phyloP scores from a whole-genome alignment of 106 monocot species.

The Dactylorhiza incarnata region DNA sequence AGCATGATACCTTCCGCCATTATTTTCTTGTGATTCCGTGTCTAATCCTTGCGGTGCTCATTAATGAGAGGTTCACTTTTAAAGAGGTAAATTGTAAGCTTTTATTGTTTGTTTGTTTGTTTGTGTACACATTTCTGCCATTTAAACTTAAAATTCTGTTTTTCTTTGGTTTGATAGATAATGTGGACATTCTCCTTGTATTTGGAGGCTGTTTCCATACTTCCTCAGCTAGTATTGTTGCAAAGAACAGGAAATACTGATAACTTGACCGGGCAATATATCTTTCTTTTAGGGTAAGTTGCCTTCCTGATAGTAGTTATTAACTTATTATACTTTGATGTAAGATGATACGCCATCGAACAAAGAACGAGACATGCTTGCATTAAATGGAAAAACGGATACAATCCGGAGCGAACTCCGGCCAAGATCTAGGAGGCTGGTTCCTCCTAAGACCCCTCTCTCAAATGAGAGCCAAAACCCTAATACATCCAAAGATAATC shows the following conservation, averaged over 20 bases:
- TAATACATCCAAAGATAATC: no score
- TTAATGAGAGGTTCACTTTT: constrained; percentile 50
- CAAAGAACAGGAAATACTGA: constrained; percentile 89
- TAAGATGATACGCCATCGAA: no score
- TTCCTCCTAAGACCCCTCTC: no score
- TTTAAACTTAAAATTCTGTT: not conserved
- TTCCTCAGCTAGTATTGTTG: constrained; percentile 80
- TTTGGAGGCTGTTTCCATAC: constrained; percentile 82
- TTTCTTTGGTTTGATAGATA: constrained; percentile 31
- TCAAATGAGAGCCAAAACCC: no score
- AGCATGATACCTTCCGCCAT: constrained; percentile 70
- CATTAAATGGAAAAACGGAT: no score
- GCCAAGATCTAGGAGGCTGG: no score
- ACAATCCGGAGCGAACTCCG: no score
- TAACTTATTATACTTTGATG: not conserved
- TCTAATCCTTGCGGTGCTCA: constrained; percentile 40
- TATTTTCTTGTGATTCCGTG: constrained; percentile 48
- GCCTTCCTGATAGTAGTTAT: not conserved
- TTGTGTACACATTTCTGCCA: not conserved
- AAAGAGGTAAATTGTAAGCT: constrained; percentile 37
- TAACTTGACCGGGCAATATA: constrained; percentile 90
- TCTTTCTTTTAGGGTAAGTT: constrained; percentile 83
- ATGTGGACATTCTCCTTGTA: constrained; percentile 89
- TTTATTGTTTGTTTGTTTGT: not conserved
- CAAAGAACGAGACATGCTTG: no score